These are phyloP conservation scores for Artemisia annua DNA, from an alignment of 129 eudicot species.

Conservation along the genomic window DNA sequence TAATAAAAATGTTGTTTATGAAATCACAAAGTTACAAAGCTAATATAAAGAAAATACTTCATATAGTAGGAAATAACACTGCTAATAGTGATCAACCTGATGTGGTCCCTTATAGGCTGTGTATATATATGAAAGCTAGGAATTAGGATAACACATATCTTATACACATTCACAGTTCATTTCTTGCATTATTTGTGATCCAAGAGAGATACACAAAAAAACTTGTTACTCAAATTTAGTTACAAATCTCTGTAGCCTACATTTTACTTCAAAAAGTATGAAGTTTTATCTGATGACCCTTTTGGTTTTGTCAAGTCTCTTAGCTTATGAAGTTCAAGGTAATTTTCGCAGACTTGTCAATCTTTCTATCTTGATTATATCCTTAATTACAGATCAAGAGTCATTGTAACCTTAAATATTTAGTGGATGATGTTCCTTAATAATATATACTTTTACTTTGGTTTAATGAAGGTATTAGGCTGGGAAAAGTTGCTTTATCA, in stretches of 20 bases:
- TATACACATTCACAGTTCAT: background rate
- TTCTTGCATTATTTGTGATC: background rate
- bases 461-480: conserved; percentile 40
- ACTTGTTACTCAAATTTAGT: conserved; percentile 3
- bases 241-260: background rate
- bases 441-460: background rate
- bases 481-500: conserved; percentile 30
- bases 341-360: conserved; percentile 5
- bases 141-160: conserved; percentile 3
- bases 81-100: background rate
- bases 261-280: conserved; percentile 22
- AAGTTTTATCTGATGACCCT: conserved; percentile 31
- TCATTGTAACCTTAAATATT: no score
- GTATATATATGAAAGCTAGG: conserved; percentile 3
- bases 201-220: background rate
- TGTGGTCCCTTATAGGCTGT: background rate
- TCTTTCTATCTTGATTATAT: background rate
- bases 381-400: no score
- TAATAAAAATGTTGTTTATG: background rate
- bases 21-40: background rate
- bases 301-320: conserved; percentile 38
- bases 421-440: background rate
- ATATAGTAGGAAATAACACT: conserved; percentile 1
- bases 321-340: conserved; percentile 49
- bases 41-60: background rate